A percentile compares a stretch with the other conserved stretches of the same genome.
These are phyloP conservation scores for Grosmannia penicillata DNA, from an alignment of 2,329 filamentous ascomycete species.

Conservation along the genomic window DNA sequence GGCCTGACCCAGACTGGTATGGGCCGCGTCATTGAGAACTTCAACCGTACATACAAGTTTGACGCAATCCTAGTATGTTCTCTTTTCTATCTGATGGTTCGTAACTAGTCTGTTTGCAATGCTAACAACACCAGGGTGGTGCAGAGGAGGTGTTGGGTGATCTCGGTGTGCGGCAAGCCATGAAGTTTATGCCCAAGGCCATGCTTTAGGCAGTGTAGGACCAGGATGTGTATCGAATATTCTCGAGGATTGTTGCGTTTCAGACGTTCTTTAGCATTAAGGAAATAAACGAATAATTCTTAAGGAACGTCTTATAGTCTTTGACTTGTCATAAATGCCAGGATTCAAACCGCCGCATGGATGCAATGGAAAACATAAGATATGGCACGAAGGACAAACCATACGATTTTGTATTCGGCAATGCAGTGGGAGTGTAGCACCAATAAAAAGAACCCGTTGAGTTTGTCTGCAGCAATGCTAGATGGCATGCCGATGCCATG, in stretches of 20 bases:
- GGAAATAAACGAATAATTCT: too few species aligned
- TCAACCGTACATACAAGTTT: conserved; percentile 73
- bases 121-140: conserved; percentile 35
- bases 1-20: conserved; percentile 70
- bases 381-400: too few species aligned
- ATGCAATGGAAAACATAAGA: too few species aligned
- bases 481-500: too few species aligned
- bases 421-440: too few species aligned
- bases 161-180: conserved; percentile 68
- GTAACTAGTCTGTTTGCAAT: not conserved
- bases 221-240: not conserved
- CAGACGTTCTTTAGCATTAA: too few species aligned
- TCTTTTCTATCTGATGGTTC: not conserved
- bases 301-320: too few species aligned
- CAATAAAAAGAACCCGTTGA: too few species aligned
- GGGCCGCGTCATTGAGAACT: conserved; percentile 72
- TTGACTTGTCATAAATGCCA: too few species aligned
- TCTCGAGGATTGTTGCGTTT: not conserved
- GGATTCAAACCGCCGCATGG: too few species aligned
- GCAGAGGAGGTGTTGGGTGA: conserved; percentile 74
- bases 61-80: conserved; percentile 44
- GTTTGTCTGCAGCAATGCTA: too few species aligned
- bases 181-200: conserved; percentile 72
- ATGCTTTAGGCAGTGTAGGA: conserved; percentile 60
- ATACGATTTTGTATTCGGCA: too few species aligned